These are phyloP conservation scores for Naganishia cerealis DNA, from an alignment of 1,284 basidiomycete genomes.

Conservation along the genomic window DNA sequence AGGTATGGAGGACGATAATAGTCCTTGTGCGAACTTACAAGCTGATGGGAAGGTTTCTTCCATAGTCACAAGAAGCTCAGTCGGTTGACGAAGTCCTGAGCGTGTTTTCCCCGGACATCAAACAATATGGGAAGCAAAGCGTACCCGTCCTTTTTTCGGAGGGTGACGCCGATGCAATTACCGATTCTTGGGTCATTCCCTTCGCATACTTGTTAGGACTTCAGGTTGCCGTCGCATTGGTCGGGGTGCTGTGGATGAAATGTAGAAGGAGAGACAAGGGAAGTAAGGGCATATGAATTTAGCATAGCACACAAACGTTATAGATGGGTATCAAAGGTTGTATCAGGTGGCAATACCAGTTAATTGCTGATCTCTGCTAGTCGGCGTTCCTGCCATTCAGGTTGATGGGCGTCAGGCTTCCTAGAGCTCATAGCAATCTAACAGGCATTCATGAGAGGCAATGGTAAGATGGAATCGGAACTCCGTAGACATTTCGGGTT, in stretches of 20 bases:
- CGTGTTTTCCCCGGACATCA: neutral
- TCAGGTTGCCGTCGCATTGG: slow-evolving; percentile 11
- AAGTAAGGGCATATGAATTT: slow-evolving; percentile 11
- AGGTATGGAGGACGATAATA: slow-evolving; percentile 1
- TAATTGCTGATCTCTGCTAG: neutral
- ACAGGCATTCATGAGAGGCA: neutral
- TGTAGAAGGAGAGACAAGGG: slow-evolving; percentile 5
- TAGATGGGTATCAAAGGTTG: slow-evolving; percentile 3
- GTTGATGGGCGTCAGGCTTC: neutral
- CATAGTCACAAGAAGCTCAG: slow-evolving; percentile 21
- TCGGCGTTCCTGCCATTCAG: neutral
- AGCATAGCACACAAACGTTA: neutral
- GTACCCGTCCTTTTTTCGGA: neutral
- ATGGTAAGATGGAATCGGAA: neutral
- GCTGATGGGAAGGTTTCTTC: neutral
- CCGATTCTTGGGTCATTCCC: slow-evolving; percentile 20
- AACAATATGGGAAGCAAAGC: neutral
- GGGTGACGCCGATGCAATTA: too few species aligned
- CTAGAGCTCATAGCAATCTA: too few species aligned
- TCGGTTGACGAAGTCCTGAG: slow-evolving; percentile 22
- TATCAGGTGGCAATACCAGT: neutral
- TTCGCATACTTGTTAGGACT: slow-evolving; percentile 21
- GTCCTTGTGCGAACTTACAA: neutral
- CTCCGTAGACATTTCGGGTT: too few species aligned
- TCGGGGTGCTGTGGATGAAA: slow-evolving; percentile 17